Evolutionary conservation across 2,329 filamentous ascomycete genomes (phyloP).

Genomic region (Hymenoscyphus infarciens): DNA sequence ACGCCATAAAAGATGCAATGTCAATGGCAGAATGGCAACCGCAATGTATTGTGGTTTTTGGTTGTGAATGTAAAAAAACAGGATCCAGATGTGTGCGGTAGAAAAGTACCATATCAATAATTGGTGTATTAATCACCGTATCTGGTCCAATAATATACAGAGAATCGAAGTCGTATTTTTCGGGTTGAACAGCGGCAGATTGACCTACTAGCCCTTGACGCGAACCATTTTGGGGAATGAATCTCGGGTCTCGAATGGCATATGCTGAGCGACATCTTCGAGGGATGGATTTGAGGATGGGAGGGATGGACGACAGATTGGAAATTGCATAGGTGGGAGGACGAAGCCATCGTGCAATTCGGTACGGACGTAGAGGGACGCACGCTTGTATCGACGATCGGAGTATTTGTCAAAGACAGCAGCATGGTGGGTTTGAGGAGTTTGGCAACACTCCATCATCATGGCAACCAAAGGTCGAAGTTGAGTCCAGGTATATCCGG

Average conservation of each 20-base stretch:
- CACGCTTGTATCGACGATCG: slow-evolving; percentile 81
- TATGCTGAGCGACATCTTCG: slow-evolving; percentile 24
- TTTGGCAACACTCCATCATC: slow-evolving; percentile 84
- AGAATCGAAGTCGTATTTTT: slow-evolving; percentile 27
- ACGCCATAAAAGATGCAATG: slow-evolving; percentile 17
- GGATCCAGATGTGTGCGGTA: slow-evolving; percentile 26
- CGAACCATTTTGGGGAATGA: slow-evolving; percentile 32
- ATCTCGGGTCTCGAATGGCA: slow-evolving; percentile 28
- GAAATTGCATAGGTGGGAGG: slow-evolving; percentile 36
- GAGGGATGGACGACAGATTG: slow-evolving; percentile 26
- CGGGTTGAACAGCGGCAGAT: slow-evolving; percentile 3
- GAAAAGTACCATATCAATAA: slow-evolving; percentile 25
- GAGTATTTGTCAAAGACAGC: slow-evolving; percentile 92
- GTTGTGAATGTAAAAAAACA: slow-evolving; percentile 17
- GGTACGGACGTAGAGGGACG: slow-evolving; percentile 73
- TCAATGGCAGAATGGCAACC: slow-evolving; percentile 19
- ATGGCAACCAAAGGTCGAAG: slow-evolving; percentile 72
- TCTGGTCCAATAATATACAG: slow-evolving; percentile 35
- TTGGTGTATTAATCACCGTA: slow-evolving; percentile 17
- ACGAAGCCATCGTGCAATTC: slow-evolving; percentile 63
- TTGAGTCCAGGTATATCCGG: slow-evolving; percentile 85
- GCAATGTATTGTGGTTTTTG: slow-evolving; percentile 23
- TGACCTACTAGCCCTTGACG: slow-evolving; percentile 24
- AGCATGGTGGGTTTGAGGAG: slow-evolving; percentile 74
- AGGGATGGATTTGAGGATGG: slow-evolving; percentile 28